Percentiles rank a stretch among this genome's conserved stretches.
Evolutionary conservation across 805 yeast species (phyloP).

Genomic region (Metschnikowia kunwiensis): DNA sequence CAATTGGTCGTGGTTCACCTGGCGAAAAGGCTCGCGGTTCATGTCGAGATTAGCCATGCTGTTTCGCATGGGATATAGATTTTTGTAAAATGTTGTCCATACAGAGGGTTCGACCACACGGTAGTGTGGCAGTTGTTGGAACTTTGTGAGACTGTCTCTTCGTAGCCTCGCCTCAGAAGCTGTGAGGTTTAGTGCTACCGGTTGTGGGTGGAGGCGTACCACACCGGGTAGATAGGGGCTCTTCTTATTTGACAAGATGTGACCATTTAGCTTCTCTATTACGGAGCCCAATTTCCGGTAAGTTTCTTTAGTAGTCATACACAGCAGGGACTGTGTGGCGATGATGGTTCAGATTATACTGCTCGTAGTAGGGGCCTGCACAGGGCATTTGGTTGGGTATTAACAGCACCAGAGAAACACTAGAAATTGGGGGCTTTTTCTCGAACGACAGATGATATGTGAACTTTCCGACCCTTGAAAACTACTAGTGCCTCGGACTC

Average conservation of each 20-base stretch:
- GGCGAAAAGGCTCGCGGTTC: constrained; percentile 4
- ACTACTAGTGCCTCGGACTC: too few species aligned
- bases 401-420: too few species aligned
- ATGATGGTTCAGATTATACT: too few species aligned
- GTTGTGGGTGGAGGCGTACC: not conserved
- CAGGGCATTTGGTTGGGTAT: too few species aligned
- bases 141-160: constrained; percentile 6
- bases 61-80: constrained; percentile 14
- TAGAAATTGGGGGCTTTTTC: too few species aligned
- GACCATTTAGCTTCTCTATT: constrained; percentile 8
- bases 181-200: constrained; percentile 2
- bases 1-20: constrained; percentile 26
- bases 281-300: constrained; percentile 2
- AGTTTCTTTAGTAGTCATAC: too few species aligned
- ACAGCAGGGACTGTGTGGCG: too few species aligned
- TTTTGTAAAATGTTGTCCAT: constrained; percentile 6
- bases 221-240: constrained; percentile 11
- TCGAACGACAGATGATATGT: too few species aligned
- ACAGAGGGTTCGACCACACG: constrained; percentile 9
- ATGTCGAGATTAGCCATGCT: constrained; percentile 7
- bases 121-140: constrained; percentile 10
- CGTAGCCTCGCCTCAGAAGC: constrained; percentile 10
- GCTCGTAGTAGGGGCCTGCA: too few species aligned
- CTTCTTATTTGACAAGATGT: constrained; percentile 2
- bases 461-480: too few species aligned